These are phyloP conservation scores for Suhomyces sp. DNA, from an alignment of 805 yeast genomes.

Conservation along the genomic window DNA sequence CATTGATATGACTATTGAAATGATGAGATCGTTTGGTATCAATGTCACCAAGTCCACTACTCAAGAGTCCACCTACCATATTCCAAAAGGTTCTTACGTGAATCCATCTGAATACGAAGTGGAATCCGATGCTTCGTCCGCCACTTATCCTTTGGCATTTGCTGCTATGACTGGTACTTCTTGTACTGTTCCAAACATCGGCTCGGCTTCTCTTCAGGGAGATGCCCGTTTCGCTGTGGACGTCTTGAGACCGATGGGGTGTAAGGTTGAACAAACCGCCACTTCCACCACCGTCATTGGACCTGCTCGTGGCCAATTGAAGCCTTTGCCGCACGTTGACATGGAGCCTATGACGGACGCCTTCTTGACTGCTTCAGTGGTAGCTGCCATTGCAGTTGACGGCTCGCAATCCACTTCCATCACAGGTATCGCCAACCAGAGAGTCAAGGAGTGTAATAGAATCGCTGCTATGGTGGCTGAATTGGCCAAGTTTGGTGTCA, in stretches of 20 bases:
- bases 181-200: slow-evolving; percentile 92
- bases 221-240: slow-evolving; percentile 96
- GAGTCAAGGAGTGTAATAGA: slow-evolving; percentile 96
- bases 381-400: slow-evolving; percentile 81
- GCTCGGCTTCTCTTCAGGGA: slow-evolving; percentile 88
- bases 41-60: slow-evolving; percentile 64
- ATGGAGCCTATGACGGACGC: slow-evolving; percentile 99
- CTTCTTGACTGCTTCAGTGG: slow-evolving; percentile 92
- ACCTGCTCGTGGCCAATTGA: slow-evolving; percentile 66
- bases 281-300: slow-evolving; percentile 91
- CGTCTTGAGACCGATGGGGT: slow-evolving; percentile 93
- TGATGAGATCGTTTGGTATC: slow-evolving; percentile 92
- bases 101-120: slow-evolving; percentile 85
- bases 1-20: slow-evolving; percentile 93
- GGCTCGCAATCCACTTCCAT: slow-evolving; percentile 62
- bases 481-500: slow-evolving; percentile 86
- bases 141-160: slow-evolving; percentile 95
- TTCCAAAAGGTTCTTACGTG: slow-evolving; percentile 76
- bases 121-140: slow-evolving; percentile 97
- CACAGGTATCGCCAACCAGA: slow-evolving; percentile 95
- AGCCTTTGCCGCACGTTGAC: slow-evolving; percentile 73
- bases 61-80: slow-evolving; percentile 82
- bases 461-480: slow-evolving; percentile 92
- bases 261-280: slow-evolving; percentile 76
- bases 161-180: slow-evolving; percentile 95